Percentiles rank a stretch among this genome's conserved stretches.
phyloP scores from a whole-genome alignment of 1,139 yeast species.

The Blastobotrys arbuscula region DNA sequence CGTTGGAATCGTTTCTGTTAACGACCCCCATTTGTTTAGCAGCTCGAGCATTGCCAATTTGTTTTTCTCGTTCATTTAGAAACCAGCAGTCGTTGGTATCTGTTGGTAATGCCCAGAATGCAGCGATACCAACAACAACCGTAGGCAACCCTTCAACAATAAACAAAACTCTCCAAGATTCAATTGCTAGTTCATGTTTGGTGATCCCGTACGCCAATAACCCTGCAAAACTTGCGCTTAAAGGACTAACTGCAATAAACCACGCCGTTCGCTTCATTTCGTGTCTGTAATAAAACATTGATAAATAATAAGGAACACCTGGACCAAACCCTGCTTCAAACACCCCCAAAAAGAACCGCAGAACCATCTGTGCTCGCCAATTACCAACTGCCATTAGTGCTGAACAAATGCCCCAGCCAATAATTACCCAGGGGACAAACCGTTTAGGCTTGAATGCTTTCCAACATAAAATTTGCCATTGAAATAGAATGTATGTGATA shows the following conservation, averaged over 20 bases:
- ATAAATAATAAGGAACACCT: conserved; percentile 31
- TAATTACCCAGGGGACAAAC: conserved; percentile 26
- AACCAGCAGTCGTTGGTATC: conserved; percentile 38
- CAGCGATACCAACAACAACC: conserved; percentile 31
- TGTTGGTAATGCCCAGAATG: conserved; percentile 35
- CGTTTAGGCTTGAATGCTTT: conserved; percentile 24
- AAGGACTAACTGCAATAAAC: conserved; percentile 41
- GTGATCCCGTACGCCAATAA: conserved; percentile 38
- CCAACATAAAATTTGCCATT: conserved; percentile 22
- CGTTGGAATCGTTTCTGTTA: conserved; percentile 12
- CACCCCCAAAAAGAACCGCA: conserved; percentile 27
- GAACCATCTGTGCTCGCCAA: conserved; percentile 25
- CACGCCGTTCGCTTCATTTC: conserved; percentile 47
- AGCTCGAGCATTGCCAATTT: conserved; percentile 27
- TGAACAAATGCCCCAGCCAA: conserved; percentile 29
- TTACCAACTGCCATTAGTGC: conserved; percentile 24
- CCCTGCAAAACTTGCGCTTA: conserved; percentile 32
- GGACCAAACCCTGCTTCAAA: conserved; percentile 32
- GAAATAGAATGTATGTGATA: conserved; percentile 30
- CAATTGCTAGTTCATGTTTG: conserved; percentile 19
- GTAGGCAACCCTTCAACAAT: conserved; percentile 39
- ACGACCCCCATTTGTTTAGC: conserved; percentile 25
- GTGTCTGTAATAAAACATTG: conserved; percentile 29
- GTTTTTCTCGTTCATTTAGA: conserved; percentile 25
- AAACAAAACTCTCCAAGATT: conserved; percentile 37